These are phyloP conservation scores for Volvox africanus DNA, from an alignment of 139 green algal genomes.

Conservation along the genomic window DNA sequence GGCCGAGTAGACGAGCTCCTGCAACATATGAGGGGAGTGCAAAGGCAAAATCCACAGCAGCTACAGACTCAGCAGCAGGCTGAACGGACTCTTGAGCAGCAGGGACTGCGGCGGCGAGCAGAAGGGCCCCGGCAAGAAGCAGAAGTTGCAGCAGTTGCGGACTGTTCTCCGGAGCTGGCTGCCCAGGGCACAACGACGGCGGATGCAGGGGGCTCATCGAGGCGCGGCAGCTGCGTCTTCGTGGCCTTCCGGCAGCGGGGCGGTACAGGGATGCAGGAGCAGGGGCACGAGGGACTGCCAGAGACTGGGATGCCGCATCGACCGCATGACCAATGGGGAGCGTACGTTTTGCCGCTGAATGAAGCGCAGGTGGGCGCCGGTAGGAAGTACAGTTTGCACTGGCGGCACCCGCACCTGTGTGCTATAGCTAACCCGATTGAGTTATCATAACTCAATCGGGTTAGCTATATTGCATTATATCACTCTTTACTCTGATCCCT, in stretches of 20 bases:
- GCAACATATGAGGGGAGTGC: not conserved
- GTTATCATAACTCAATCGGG: too few species aligned
- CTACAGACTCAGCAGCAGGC: not conserved
- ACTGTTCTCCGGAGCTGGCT: too few species aligned
- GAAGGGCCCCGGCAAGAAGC: not conserved
- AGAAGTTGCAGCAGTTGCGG: not conserved
- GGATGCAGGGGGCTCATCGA: not conserved
- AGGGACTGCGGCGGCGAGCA: not conserved
- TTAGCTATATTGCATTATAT: too few species aligned
- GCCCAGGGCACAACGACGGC: too few species aligned
- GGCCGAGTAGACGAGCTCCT: conserved; percentile 42
- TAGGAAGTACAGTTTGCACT: too few species aligned
- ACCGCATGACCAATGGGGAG: not conserved
- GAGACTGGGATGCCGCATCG: not conserved
- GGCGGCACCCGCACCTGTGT: too few species aligned
- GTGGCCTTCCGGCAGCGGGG: not conserved
- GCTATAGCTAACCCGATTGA: too few species aligned
- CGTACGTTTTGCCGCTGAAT: not conserved
- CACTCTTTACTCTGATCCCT: too few species aligned
- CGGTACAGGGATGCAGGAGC: not conserved
- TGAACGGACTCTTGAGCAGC: not conserved
- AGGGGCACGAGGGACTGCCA: not conserved
- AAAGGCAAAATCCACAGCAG: not conserved
- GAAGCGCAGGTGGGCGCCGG: not conserved
- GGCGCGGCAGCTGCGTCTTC: not conserved